Percentiles rank a stretch among this genome's conserved stretches.
phyloP scores from a whole-genome alignment of 331 rosid genomes.

The Rhamnella rubrinervis region DNA sequence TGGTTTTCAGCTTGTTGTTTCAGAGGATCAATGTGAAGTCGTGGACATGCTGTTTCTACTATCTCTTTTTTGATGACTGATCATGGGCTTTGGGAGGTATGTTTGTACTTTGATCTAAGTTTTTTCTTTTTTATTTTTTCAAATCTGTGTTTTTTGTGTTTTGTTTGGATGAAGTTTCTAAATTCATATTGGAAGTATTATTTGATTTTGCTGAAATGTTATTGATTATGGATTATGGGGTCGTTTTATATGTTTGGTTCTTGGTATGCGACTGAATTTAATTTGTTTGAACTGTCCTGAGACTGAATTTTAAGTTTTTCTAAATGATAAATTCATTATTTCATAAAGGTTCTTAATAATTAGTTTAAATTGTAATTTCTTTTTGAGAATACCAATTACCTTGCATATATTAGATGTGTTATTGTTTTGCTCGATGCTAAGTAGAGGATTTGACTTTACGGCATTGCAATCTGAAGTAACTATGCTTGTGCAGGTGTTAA shows the following conservation, averaged over 20 bases:
- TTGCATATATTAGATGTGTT: conserved; percentile 6
- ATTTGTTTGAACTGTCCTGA: background rate
- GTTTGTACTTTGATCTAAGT: conserved; percentile 11
- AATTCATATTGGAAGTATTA: conserved; percentile 19
- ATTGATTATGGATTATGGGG: conserved; percentile 22
- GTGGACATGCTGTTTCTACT: conserved; percentile 52
- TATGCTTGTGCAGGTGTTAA: conserved; percentile 45
- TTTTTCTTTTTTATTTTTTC: background rate
- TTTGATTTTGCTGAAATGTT: background rate
- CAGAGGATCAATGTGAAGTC: conserved; percentile 39
- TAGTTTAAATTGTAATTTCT: too few relatives aligned
- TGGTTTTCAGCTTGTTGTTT: conserved; percentile 38
- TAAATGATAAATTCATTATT: conserved; percentile 1
- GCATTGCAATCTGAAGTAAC: conserved; percentile 22
- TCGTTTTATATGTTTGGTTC: background rate
- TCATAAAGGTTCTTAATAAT: background rate
- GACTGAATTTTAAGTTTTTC: background rate
- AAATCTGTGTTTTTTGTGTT: conserved; percentile 4
- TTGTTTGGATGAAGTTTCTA: conserved; percentile 16
- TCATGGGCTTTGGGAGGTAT: conserved; percentile 43
- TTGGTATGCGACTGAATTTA: background rate
- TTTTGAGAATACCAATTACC: background rate
- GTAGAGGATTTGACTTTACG: conserved; percentile 1
- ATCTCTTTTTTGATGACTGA: conserved; percentile 43
- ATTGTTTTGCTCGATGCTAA: conserved; percentile 5